Percentiles rank a stretch among this genome's conserved stretches.
Conservation (phyloP, 441 rosid species). For the Adansonia grandidieri region DNA sequence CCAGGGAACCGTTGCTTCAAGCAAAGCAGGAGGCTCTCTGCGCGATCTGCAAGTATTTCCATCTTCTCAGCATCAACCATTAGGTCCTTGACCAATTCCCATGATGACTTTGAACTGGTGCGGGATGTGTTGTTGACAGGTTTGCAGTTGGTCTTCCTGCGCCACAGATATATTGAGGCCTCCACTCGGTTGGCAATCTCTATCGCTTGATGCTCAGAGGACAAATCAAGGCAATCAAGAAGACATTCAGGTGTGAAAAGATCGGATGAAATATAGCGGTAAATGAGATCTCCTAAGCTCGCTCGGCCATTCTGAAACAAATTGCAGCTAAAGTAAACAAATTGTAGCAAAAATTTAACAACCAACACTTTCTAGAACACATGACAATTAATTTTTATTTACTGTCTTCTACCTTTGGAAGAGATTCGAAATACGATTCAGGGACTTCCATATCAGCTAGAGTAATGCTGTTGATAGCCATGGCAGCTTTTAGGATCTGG, state of each 20-base stretch:
- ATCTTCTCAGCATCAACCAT: conserved; percentile 84
- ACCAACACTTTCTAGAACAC: background rate
- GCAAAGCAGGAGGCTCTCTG: conserved; percentile 81
- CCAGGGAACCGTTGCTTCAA: conserved; percentile 90
- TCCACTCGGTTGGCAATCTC: conserved; percentile 93
- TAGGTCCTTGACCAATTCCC: conserved; percentile 91
- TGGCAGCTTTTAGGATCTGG: conserved; percentile 93
- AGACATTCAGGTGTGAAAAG: conserved; percentile 87
- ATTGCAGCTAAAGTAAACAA: conserved; percentile 32
- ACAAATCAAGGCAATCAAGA: conserved; percentile 87
- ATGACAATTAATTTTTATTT: background rate
- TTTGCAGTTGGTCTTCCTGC: conserved; percentile 57
- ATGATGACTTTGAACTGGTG: conserved; percentile 73
- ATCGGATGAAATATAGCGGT: conserved; percentile 81
- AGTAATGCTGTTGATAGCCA: conserved; percentile 90
- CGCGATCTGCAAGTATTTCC: conserved; percentile 83
- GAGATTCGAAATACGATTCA: conserved; percentile 75
- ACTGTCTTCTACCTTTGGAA: conserved; percentile 71
- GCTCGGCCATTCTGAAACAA: conserved; percentile 84
- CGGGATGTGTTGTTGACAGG: conserved; percentile 45
- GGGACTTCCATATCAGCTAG: conserved; percentile 94
- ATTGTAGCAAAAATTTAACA: conserved; percentile 18
- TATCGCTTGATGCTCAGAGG: conserved; percentile 94
- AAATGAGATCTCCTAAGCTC: conserved; percentile 82
- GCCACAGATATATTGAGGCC: conserved; percentile 81